These are phyloP conservation scores for Oehlia diaphana DNA, from an alignment of 192 early-diverging fungal species.

Conservation along the genomic window DNA sequence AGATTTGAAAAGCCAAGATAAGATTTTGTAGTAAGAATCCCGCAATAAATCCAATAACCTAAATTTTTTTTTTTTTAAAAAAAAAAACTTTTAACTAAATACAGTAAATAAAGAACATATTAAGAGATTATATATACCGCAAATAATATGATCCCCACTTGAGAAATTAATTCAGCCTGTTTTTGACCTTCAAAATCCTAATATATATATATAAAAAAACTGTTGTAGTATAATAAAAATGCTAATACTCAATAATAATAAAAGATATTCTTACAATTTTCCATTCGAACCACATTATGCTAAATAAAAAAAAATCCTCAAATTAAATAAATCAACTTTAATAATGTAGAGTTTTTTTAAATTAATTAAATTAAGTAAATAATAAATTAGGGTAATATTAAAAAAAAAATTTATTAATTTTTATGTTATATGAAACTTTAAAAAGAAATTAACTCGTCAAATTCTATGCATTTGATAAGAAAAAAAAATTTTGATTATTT, in stretches of 20 bases:
- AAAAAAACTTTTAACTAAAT: neutral
- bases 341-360: too few species aligned
- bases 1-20: constrained; percentile 14
- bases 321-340: too few species aligned
- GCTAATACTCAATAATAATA: neutral
- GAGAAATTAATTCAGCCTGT: constrained; percentile 1
- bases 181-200: constrained; percentile 33
- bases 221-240: neutral
- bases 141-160: neutral
- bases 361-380: too few species aligned
- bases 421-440: too few species aligned
- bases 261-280: neutral
- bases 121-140: neutral
- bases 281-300: neutral
- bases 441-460: too few species aligned
- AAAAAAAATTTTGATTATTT: too few species aligned
- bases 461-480: too few species aligned
- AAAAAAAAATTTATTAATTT: too few species aligned
- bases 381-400: too few species aligned
- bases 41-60: constrained; percentile 16
- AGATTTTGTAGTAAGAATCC: constrained; percentile 13
- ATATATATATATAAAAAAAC: neutral
- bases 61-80: neutral
- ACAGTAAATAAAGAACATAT: neutral
- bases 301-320: too few species aligned